Percentiles rank a stretch among this genome's conserved stretches.
phyloP scores from a whole-genome alignment of 495 filamentous ascomycete genomes.

The Alectoria sarmentosa region DNA sequence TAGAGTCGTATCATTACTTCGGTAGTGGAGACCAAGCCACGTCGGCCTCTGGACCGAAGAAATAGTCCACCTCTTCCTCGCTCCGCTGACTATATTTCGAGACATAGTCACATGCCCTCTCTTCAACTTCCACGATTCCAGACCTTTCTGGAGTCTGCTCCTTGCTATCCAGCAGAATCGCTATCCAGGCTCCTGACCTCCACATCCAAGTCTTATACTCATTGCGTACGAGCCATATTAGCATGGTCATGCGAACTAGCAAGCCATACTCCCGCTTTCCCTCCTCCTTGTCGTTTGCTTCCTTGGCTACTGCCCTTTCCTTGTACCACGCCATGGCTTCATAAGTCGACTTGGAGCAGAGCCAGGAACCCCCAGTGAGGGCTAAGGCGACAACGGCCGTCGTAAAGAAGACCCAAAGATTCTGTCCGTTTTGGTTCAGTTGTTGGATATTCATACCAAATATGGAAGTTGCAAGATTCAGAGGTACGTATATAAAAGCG shows the following conservation, averaged over 20 bases:
- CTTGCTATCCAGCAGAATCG: neutral
- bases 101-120: neutral
- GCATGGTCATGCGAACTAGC: neutral
- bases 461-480: constrained; percentile 16
- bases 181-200: neutral
- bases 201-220: neutral
- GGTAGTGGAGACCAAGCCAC: too few species aligned
- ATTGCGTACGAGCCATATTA: neutral
- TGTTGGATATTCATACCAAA: constrained; percentile 21
- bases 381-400: constrained; percentile 2
- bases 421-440: constrained; percentile 9
- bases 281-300: neutral
- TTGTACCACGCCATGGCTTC: neutral
- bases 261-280: neutral
- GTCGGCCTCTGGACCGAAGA: too few species aligned
- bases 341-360: neutral
- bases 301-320: neutral
- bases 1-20: too few species aligned
- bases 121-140: neutral
- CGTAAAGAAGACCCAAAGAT: constrained; percentile 1
- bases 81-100: neutral
- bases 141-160: neutral
- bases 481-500: constrained; percentile 18
- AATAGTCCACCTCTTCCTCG: neutral
- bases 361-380: constrained; percentile 1